Evolutionary conservation across 2,329 filamentous ascomycete genomes (phyloP), one percentile per base, ranked within the genome.

Genomic region (Rhynchosporium secalis): DNA sequence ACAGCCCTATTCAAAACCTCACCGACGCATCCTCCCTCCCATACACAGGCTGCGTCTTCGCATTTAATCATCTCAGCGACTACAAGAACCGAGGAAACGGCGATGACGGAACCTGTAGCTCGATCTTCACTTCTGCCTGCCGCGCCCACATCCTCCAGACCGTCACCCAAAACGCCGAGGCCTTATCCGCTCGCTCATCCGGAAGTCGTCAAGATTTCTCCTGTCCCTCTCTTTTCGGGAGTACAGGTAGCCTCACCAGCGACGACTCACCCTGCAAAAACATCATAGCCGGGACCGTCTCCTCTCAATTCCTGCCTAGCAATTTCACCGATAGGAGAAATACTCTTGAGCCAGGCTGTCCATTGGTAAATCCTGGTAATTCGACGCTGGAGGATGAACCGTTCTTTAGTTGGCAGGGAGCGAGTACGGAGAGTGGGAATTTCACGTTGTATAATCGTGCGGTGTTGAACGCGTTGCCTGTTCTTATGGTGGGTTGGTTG

Each of bases 391-490:
- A 36, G n/a, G 33, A 31, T 26, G 43, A 38, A 12, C 10, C 31
- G 29, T 58, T 58, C 43, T 58, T 58, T 40, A 20, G 15, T 12
- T 58, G 56, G 56, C 7, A n/a, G 29, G 10, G 26, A n/a, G 15
- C 2, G 7, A 28, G 29, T 38, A 58, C 43, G 28, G 29, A 46
- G 31, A 9, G 4, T 20, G 45, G 33, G 20, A 48, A 58, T 38
- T 58, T 38, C n/a, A 49, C 56, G 45, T 26, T 48, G n/a, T 58
- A 58, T 41, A 45, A 58, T 40, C 56, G 36, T 3, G 38, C 41
- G 15, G 29, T 58, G 43, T 38, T 46, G 36, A 58, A 38, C 26
- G 31, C 56, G 56, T 47, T 48, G 56, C 56, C 56, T 15, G 31
- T 58, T 26, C 28, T 58, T n/a, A 41, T 29, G 43, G 56, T 48